Base-by-base conservation (phyloP, 345 rosid species). In the Rubroshorea leprosula region DNA sequence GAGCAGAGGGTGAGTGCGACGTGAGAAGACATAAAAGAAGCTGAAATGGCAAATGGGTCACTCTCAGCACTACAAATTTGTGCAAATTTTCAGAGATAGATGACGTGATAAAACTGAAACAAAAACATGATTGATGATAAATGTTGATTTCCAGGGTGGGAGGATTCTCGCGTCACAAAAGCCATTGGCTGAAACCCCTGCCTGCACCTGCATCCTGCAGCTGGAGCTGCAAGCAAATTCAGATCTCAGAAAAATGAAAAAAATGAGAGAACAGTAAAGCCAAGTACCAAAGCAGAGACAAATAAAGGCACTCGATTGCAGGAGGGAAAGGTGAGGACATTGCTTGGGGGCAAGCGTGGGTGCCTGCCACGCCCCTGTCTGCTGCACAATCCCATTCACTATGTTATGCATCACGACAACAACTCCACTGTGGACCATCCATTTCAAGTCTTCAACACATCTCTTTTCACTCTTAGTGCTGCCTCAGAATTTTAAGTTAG, bases 341-440 rank as follows among this genome's bases (percentile, higher is more conserved):
- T 72, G 72, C 79, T 82, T 76, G 75, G 76, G 80, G 83, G 81
- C 75, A 82, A 77, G 86, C 85, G 82, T 78, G 84, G 84, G 49
- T 68, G 38, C 50, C 41, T 78, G 82, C 76, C 74, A 74, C 41
- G 12, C 41, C 41, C 9, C 41, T 35, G 41, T n/a, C 41, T 29
- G 9, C 35, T 29, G 35, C 9, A 35, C 12, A 13, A 35, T 35
- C 41, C 41, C 41, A 35, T 35, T 35, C 41, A 35, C 41, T 35
- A 35, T 35, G 41, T 35, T 35, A n/a, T n/a, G n/a, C n/a, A n/a
- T n/a, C n/a, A n/a, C n/a, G n/a, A n/a, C n/a, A n/a, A n/a, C n/a
- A n/a, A n/a, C n/a, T n/a, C n/a, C n/a, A n/a, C n/a, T n/a, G n/a
- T n/a, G n/a, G n/a, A n/a, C n/a, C n/a, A n/a, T n/a, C n/a, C n/a